Conservation (phyloP, 805 yeast genomes). For the Ogataea trehalophila region DNA sequence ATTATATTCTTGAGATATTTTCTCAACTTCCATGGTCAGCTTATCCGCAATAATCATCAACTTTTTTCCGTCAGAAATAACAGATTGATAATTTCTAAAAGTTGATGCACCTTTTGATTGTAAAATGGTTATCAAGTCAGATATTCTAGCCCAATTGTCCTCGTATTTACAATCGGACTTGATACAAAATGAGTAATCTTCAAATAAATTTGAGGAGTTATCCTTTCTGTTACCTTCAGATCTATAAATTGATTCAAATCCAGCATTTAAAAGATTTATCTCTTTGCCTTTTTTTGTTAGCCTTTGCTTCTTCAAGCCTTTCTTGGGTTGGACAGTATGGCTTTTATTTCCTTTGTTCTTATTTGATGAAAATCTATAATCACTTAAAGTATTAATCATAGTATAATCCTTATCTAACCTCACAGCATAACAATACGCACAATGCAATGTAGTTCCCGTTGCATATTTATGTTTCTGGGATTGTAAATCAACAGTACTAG, state of each 20-base stretch:
- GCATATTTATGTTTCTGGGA: constrained; percentile 44
- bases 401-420: constrained; percentile 64
- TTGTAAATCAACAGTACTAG: constrained; percentile 59
- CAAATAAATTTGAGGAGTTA: constrained; percentile 33
- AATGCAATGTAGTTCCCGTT: constrained; percentile 66
- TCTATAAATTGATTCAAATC: not conserved
- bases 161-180: constrained; percentile 41
- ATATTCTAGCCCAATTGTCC: constrained; percentile 30
- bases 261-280: constrained; percentile 12
- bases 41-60: constrained; percentile 35
- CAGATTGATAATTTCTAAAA: constrained; percentile 33
- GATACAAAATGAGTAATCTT: constrained; percentile 43
- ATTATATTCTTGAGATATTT: constrained; percentile 41
- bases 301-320: constrained; percentile 19
- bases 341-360: constrained; percentile 12
- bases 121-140: constrained; percentile 31
- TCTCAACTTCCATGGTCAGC: constrained; percentile 34
- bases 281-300: constrained; percentile 15
- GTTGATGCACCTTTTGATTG: constrained; percentile 46
- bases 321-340: constrained; percentile 21
- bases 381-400: constrained; percentile 50
- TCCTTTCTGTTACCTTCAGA: not conserved
- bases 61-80: constrained; percentile 8
- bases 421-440: constrained; percentile 65
- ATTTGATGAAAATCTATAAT: constrained; percentile 34